phyloP scores from a whole-genome alignment of 352 stramenopile species.

The Phytophthora pini region DNA sequence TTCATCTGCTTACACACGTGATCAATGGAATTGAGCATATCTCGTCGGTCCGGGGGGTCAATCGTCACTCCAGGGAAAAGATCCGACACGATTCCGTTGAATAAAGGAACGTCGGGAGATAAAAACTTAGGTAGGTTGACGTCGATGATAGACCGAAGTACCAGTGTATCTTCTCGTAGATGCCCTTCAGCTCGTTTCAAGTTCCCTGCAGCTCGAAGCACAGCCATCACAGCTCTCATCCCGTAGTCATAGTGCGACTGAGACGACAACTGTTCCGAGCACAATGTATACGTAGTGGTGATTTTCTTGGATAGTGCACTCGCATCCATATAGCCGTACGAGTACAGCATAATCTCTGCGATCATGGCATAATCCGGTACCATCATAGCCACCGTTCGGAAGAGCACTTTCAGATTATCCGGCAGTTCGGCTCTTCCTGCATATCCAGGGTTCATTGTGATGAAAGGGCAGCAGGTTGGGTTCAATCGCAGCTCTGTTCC shows the following conservation, averaged over 20 bases:
- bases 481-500: slow-evolving; percentile 91
- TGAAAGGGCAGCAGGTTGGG: slow-evolving; percentile 92
- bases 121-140: slow-evolving; percentile 96
- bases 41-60: slow-evolving; percentile 85
- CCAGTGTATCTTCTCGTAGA: slow-evolving; percentile 88
- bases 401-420: slow-evolving; percentile 94
- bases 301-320: slow-evolving; percentile 94
- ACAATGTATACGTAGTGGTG: slow-evolving; percentile 94
- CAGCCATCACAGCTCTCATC: slow-evolving; percentile 95
- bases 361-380: slow-evolving; percentile 95
- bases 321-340: slow-evolving; percentile 93
- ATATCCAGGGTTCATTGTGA: slow-evolving; percentile 94
- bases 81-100: slow-evolving; percentile 94
- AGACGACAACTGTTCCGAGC: slow-evolving; percentile 93
- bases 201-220: slow-evolving; percentile 93
- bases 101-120: slow-evolving; percentile 93
- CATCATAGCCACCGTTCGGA: slow-evolving; percentile 95
- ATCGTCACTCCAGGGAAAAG: slow-evolving; percentile 93
- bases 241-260: slow-evolving; percentile 97
- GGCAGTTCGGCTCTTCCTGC: slow-evolving; percentile 90
- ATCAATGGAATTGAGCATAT: slow-evolving; percentile 88
- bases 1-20: slow-evolving; percentile 80
- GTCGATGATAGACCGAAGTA: slow-evolving; percentile 94
- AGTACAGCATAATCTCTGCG: slow-evolving; percentile 95
- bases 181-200: slow-evolving; percentile 86